phyloP scores from a whole-genome alignment of 2,329 filamentous ascomycete species.

The Trichoderma gracile region DNA sequence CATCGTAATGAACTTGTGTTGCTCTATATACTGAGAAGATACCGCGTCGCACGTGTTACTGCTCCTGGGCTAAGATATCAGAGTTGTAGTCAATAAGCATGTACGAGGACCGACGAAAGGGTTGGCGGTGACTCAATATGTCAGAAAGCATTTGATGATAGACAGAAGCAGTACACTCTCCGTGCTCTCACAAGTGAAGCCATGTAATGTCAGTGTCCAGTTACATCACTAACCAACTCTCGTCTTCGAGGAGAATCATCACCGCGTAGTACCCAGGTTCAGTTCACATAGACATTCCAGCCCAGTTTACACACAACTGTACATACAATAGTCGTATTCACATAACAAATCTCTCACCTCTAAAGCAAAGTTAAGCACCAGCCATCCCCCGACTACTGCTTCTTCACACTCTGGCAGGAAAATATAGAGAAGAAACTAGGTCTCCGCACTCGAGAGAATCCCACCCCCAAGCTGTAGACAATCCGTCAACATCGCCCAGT shows the following conservation, averaged over 20 bases:
- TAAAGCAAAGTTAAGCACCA: not conserved
- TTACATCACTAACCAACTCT: not conserved
- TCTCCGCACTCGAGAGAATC: not conserved
- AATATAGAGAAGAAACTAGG: not conserved
- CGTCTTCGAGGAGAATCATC: not conserved
- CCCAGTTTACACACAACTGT: not conserved
- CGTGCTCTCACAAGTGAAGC: not conserved
- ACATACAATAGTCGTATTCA: not conserved
- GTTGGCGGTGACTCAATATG: too few relatives aligned
- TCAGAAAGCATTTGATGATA: too few relatives aligned
- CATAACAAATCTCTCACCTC: too few relatives aligned
- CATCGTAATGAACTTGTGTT: not conserved
- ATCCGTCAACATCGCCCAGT: conserved; percentile 2
- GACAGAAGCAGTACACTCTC: not conserved
- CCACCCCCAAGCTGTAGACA: not conserved
- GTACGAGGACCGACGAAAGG: not conserved
- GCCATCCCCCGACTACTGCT: not conserved
- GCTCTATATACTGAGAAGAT: too few relatives aligned
- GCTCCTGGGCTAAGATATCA: not conserved
- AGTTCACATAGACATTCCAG: not conserved
- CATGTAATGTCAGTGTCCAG: not conserved
- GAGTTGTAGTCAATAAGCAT: not conserved
- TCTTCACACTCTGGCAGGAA: not conserved
- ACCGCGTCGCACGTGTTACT: not conserved
- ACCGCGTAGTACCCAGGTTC: not conserved